Evolutionary conservation across 192 early-diverging fungal species (phyloP).

Genomic region (Umbelopsis isabellina): DNA sequence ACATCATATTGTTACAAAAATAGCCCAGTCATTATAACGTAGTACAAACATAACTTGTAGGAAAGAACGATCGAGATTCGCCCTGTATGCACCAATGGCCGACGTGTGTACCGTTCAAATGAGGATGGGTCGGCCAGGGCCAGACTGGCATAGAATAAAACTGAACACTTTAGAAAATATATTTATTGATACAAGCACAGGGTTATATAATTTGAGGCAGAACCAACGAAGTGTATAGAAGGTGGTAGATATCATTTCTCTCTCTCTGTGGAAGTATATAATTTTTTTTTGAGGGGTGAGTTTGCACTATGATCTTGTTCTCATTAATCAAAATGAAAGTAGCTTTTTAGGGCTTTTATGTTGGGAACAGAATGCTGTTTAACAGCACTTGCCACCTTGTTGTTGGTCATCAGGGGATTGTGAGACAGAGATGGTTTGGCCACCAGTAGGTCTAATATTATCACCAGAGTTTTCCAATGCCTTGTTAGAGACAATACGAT

Average conservation of each 20-base stretch:
- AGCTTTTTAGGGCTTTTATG: not conserved
- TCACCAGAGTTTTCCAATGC: slow-evolving; percentile 84
- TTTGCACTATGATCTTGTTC: no score
- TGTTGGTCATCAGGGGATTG: slow-evolving; percentile 66
- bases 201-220: not conserved
- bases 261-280: not conserved
- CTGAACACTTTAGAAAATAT: not conserved
- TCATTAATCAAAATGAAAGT: not conserved
- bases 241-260: slow-evolving; percentile 4
- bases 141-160: not conserved
- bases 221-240: not conserved
- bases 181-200: slow-evolving; percentile 2
- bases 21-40: not conserved
- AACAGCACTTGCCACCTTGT: slow-evolving; percentile 72
- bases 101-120: not conserved
- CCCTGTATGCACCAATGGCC: not conserved
- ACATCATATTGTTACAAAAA: not conserved
- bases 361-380: slow-evolving; percentile 31
- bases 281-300: no score
- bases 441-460: slow-evolving; percentile 68
- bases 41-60: not conserved
- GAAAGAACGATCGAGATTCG: not conserved
- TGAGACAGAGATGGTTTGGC: slow-evolving; percentile 72
- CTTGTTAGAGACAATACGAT: slow-evolving; percentile 97
- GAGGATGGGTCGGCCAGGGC: not conserved